phyloP scores from a whole-genome alignment of 1,284 basidiomycete species.

The Fomitiporia mediterranea region DNA sequence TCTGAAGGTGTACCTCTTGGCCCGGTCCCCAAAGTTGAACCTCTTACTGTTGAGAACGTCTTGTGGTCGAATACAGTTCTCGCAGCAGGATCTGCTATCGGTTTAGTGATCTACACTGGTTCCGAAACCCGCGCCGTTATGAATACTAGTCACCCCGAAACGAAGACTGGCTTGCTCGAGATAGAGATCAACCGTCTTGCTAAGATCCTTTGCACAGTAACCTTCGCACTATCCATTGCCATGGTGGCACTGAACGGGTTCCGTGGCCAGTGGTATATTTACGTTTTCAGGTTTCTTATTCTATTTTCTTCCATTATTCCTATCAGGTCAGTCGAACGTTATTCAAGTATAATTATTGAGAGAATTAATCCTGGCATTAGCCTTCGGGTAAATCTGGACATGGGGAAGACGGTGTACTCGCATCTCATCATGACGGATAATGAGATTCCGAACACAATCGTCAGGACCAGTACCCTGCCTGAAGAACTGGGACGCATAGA shows the following conservation, averaged over 20 bases:
- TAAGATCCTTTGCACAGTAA: constrained; percentile 95
- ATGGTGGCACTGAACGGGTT: constrained; percentile 97
- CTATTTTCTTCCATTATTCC: constrained; percentile 99
- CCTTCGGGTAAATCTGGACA: constrained; percentile 96
- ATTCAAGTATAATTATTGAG: not conserved
- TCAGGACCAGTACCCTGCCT: constrained; percentile 93
- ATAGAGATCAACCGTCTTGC: constrained; percentile 94
- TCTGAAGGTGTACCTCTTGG: constrained; percentile 53
- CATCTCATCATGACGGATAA: constrained; percentile 90
- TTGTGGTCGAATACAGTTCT: constrained; percentile 98
- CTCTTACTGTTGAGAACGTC: constrained; percentile 89
- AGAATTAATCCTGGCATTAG: constrained; percentile 36
- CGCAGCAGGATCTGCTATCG: constrained; percentile 90
- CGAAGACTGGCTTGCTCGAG: constrained; percentile 91
- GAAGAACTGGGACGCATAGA: constrained; percentile 97
- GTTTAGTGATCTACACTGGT: constrained; percentile 93
- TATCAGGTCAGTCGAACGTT: constrained; percentile 68
- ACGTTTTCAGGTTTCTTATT: constrained; percentile 95
- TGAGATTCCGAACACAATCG: constrained; percentile 94
- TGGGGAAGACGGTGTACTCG: constrained; percentile 99
- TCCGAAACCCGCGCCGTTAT: constrained; percentile 96
- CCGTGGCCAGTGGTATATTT: constrained; percentile 93
- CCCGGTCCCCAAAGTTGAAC: constrained; percentile 61
- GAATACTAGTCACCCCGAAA: constrained; percentile 97
- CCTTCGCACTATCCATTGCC: constrained; percentile 85